Evolutionary conservation across 2,329 filamentous ascomycete species (phyloP).

Genomic region (Ophiostoma ips): DNA sequence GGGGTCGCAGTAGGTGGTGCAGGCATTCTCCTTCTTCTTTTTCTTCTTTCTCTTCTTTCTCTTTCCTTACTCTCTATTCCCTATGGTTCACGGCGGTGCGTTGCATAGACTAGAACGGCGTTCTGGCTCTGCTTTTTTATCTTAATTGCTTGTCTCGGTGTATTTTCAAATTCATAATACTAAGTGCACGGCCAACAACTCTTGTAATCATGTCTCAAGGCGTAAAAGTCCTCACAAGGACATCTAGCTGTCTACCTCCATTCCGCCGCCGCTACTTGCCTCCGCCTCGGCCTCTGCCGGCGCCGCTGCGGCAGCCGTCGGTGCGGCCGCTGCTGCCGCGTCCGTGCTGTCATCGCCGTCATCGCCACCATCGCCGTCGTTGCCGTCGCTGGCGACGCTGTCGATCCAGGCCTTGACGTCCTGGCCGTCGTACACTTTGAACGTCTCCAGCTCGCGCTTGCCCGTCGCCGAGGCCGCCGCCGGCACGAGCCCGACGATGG

Average conservation of each 20-base stretch:
- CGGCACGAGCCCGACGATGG: constrained; percentile 60
- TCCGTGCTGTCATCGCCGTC: constrained; percentile 19
- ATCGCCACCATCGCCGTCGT: constrained; percentile 30
- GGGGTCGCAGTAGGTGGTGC: constrained; percentile 45
- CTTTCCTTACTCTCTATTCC: neutral
- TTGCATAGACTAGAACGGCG: neutral
- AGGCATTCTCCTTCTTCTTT: neutral
- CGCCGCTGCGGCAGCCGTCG: too few species aligned
- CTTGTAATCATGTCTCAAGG: too few species aligned
- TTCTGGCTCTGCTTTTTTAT: neutral
- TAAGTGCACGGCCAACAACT: too few species aligned
- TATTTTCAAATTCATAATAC: too few species aligned
- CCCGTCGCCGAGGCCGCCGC: constrained; percentile 32
- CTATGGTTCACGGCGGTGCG: neutral
- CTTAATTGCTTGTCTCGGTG: neutral
- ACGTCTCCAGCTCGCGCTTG: constrained; percentile 55
- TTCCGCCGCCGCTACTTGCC: constrained; percentile 21
- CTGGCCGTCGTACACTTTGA: constrained; percentile 82
- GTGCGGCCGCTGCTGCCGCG: constrained; percentile 18
- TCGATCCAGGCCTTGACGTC: constrained; percentile 80
- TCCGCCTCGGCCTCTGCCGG: constrained; percentile 22
- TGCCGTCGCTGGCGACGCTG: constrained; percentile 44
- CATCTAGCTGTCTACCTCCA: constrained; percentile 29
- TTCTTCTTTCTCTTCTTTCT: neutral
- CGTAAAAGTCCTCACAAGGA: too few species aligned